Evolutionary conservation across 2,329 filamentous ascomycete species (phyloP).

Genomic region (Parafenestella ontariensis): DNA sequence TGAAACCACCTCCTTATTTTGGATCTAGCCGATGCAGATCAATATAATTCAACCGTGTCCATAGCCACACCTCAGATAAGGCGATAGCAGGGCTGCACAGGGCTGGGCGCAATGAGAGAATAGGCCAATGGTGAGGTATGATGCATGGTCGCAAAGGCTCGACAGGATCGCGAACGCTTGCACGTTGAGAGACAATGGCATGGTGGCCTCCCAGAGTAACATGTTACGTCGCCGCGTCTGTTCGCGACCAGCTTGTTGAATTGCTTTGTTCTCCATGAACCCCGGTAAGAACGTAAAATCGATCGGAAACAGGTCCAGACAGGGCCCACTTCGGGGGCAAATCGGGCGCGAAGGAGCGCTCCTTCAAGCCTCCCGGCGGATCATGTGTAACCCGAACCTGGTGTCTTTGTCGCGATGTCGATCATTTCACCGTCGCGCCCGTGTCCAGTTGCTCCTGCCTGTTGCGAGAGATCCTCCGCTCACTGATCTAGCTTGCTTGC

Average conservation of each 20-base stretch:
- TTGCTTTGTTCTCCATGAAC: background rate
- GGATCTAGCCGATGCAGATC: slow-evolving; percentile 33
- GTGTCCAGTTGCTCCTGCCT: slow-evolving; percentile 13
- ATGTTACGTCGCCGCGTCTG: background rate
- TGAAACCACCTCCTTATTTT: slow-evolving; percentile 41
- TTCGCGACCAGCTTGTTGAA: slow-evolving; percentile 1
- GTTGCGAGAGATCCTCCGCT: slow-evolving; percentile 13
- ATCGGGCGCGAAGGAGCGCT: background rate
- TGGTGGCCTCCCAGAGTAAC: background rate
- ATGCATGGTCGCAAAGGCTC: slow-evolving; percentile 1
- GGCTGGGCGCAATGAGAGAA: slow-evolving; percentile 6
- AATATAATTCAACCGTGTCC: slow-evolving; percentile 32
- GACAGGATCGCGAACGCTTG: slow-evolving; percentile 1
- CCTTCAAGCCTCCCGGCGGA: slow-evolving; percentile 5
- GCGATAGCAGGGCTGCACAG: slow-evolving; percentile 20
- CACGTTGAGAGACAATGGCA: background rate
- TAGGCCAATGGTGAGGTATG: slow-evolving; percentile 7
- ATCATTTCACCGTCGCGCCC: slow-evolving; percentile 7
- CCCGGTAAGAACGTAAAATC: background rate
- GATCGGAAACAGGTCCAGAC: background rate
- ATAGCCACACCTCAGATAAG: slow-evolving; percentile 38
- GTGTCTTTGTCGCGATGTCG: slow-evolving; percentile 9
- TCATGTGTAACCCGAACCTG: slow-evolving; percentile 4
- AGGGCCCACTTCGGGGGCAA: background rate
- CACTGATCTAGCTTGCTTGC: background rate